Conservation (phyloP, 2,329 filamentous ascomycete species). For the Fusarium sp. region DNA sequence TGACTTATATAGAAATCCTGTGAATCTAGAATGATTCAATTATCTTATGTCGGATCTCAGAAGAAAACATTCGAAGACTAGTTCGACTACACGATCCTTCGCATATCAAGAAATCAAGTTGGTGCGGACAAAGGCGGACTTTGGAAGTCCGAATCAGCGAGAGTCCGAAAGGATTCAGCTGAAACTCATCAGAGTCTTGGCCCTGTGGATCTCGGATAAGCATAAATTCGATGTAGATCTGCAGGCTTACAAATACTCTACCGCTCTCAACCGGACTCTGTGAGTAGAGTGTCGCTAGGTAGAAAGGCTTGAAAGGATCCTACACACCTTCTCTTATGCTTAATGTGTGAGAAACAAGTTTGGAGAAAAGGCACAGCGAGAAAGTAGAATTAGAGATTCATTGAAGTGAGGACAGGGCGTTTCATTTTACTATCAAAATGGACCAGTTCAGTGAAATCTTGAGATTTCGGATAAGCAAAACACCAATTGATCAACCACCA, state of each 20-base stretch:
- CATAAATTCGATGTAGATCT: constrained; percentile 3
- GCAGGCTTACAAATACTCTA: constrained; percentile 18
- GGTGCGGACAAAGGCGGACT: background rate
- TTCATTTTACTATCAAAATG: background rate
- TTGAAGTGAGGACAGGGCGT: background rate
- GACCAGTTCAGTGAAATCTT: too few relatives aligned
- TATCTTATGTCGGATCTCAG: background rate
- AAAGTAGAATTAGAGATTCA: background rate
- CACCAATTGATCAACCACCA: constrained; percentile 9
- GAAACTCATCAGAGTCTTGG: background rate
- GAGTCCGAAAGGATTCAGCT: background rate
- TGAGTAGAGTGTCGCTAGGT: background rate
- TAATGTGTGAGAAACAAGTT: background rate
- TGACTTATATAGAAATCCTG: constrained; percentile 8
- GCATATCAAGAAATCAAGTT: background rate
- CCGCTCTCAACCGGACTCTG: background rate
- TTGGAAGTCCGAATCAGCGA: constrained; percentile 22
- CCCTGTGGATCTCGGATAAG: constrained; percentile 26
- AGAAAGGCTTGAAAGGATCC: background rate
- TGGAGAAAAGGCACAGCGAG: background rate
- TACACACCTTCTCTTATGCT: background rate
- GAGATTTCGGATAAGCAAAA: constrained; percentile 12
- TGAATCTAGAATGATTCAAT: too few relatives aligned
- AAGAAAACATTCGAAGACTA: background rate
- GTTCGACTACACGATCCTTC: background rate